Evolutionary conservation across 2,329 filamentous ascomycete genomes (phyloP).

Genomic region (Didymella pomorum): DNA sequence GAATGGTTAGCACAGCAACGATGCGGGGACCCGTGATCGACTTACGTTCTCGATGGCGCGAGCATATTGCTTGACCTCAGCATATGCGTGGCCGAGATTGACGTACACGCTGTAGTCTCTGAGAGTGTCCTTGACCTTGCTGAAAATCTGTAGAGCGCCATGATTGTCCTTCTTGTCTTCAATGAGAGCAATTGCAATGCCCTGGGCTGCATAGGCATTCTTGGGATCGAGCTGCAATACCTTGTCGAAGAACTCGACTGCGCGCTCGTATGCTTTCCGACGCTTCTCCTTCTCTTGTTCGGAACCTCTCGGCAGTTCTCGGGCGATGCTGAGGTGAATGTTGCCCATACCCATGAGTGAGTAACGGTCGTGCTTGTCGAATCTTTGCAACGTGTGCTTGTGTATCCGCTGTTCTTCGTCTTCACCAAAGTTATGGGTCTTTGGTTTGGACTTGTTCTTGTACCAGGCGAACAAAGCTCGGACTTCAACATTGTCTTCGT

Average conservation of each 20-base stretch:
- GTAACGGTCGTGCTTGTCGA: slow-evolving; percentile 97
- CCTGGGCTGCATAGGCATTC: slow-evolving; percentile 96
- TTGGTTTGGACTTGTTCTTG: slow-evolving; percentile 86
- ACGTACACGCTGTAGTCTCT: slow-evolving; percentile 88
- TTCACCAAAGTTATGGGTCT: slow-evolving; percentile 79
- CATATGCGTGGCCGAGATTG: slow-evolving; percentile 92
- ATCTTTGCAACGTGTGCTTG: slow-evolving; percentile 90
- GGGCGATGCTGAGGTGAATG: slow-evolving; percentile 83
- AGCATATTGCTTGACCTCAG: slow-evolving; percentile 86
- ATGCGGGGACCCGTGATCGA: slow-evolving; percentile 15
- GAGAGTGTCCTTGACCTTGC: slow-evolving; percentile 88
- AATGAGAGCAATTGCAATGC: slow-evolving; percentile 89
- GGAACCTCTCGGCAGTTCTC: slow-evolving; percentile 92
- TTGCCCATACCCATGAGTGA: slow-evolving; percentile 97
- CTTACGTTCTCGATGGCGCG: slow-evolving; percentile 84
- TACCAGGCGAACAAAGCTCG: slow-evolving; percentile 96
- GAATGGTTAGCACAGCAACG: slow-evolving; percentile 19
- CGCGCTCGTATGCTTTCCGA: slow-evolving; percentile 84
- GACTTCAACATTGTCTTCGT: slow-evolving; percentile 87
- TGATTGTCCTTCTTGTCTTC: slow-evolving; percentile 93
- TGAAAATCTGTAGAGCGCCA: slow-evolving; percentile 83
- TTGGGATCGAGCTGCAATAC: slow-evolving; percentile 91
- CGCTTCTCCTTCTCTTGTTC: slow-evolving; percentile 92
- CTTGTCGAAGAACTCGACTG: slow-evolving; percentile 98
- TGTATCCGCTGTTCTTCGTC: slow-evolving; percentile 93